These are phyloP conservation scores for Boletus vinaceobasis DNA, from an alignment of 768 basidiomycete genomes.

Conservation along the genomic window DNA sequence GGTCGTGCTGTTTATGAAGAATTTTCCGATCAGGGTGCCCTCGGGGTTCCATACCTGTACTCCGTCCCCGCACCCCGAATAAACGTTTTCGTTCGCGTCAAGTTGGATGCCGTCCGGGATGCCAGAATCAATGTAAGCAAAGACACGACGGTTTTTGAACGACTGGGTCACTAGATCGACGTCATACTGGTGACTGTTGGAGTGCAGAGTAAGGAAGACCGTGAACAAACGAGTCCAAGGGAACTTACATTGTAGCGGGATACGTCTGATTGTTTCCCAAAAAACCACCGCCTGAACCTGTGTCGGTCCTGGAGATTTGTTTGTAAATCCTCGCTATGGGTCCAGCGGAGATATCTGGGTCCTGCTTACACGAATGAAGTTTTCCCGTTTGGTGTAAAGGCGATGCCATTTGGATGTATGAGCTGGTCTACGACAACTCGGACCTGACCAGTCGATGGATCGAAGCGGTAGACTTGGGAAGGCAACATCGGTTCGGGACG, in stretches of 20 bases:
- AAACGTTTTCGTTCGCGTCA: conserved; percentile 64
- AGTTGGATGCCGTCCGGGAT: conserved; percentile 67
- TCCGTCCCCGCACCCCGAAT: conserved; percentile 66
- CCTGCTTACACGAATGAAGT: conserved; percentile 58
- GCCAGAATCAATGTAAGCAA: conserved; percentile 65
- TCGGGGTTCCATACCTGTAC: conserved; percentile 56
- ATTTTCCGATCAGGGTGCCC: conserved; percentile 45
- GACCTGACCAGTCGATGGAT: conserved; percentile 60
- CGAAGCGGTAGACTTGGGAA: conserved; percentile 73
- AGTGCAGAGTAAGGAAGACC: background rate
- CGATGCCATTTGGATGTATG: conserved; percentile 69
- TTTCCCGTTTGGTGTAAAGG: conserved; percentile 61
- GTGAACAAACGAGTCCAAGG: background rate
- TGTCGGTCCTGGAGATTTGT: conserved; percentile 31
- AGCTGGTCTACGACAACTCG: conserved; percentile 79
- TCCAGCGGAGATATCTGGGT: background rate
- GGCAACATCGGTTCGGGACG: conserved; percentile 64
- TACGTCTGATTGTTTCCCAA: conserved; percentile 52
- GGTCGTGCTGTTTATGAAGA: conserved; percentile 26
- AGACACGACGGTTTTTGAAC: conserved; percentile 60
- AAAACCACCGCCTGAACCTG: conserved; percentile 37
- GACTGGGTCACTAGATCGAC: conserved; percentile 52
- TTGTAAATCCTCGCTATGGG: conserved; percentile 3
- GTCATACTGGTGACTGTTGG: conserved; percentile 61
- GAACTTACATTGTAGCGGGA: conserved; percentile 65